A percentile compares a stretch with the other conserved stretches of the same genome.
These are phyloP conservation scores for Sugiyamaella neomexicana DNA, from an alignment of 1,139 yeast genomes.

Conservation along the genomic window DNA sequence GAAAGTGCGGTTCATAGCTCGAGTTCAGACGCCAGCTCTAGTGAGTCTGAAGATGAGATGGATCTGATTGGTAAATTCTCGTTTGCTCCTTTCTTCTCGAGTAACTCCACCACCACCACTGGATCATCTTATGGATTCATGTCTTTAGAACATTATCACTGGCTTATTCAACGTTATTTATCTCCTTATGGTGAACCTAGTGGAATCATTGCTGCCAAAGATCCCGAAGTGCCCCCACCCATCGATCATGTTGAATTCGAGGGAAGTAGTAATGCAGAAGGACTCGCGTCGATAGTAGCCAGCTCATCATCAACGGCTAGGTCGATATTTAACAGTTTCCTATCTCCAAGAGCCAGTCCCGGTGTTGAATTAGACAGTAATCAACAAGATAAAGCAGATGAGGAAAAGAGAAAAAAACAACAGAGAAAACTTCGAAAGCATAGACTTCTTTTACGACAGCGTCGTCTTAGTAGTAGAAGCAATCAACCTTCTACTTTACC, in stretches of 20 bases:
- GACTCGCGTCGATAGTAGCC: neutral
- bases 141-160: slow-evolving; percentile 31
- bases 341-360: slow-evolving; percentile 3
- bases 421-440: slow-evolving; percentile 12
- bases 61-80: slow-evolving; percentile 39
- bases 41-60: slow-evolving; percentile 35
- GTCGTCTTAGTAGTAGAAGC: slow-evolving; percentile 13
- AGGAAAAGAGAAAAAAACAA: slow-evolving; percentile 2
- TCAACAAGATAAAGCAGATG: slow-evolving; percentile 21
- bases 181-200: slow-evolving; percentile 49
- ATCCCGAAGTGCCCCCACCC: slow-evolving; percentile 50
- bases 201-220: slow-evolving; percentile 54
- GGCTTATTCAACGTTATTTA: slow-evolving; percentile 31
- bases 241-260: slow-evolving; percentile 48
- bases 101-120: slow-evolving; percentile 5
- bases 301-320: slow-evolving; percentile 2
- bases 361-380: neutral
- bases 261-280: neutral
- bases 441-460: slow-evolving; percentile 6
- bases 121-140: slow-evolving; percentile 22
- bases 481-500: neutral
- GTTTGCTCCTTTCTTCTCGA: slow-evolving; percentile 19
- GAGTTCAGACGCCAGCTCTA: slow-evolving; percentile 24
- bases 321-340: neutral
- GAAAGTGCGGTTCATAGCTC: neutral